phyloP scores from a whole-genome alignment of 805 yeast genomes.

The Pichia californica region DNA sequence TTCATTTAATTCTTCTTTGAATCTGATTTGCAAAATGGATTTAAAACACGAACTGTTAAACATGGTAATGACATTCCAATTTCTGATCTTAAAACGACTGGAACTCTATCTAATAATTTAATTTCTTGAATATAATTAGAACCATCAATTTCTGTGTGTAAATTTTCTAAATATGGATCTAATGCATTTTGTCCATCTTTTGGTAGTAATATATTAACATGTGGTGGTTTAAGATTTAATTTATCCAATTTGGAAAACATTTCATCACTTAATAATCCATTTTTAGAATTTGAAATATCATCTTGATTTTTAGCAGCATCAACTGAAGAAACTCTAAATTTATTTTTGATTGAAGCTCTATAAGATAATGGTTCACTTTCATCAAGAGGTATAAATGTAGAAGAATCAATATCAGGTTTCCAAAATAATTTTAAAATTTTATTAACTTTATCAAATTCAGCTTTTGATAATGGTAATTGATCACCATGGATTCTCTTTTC shows the following conservation, averaged over 20 bases:
- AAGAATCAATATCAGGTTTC: slow-evolving; percentile 90
- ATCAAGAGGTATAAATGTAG: slow-evolving; percentile 86
- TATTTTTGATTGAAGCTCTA: slow-evolving; percentile 71
- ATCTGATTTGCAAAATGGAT: slow-evolving; percentile 60
- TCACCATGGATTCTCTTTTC: slow-evolving; percentile 97
- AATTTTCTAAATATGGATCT: slow-evolving; percentile 50
- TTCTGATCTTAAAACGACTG: slow-evolving; percentile 82
- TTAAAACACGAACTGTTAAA: slow-evolving; percentile 82
- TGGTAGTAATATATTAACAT: slow-evolving; percentile 9
- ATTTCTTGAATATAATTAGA: slow-evolving; percentile 72
- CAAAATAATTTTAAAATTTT: slow-evolving; percentile 77
- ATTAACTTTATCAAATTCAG: slow-evolving; percentile 73
- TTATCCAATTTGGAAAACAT: slow-evolving; percentile 42
- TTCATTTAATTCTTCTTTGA: not conserved
- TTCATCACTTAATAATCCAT: slow-evolving; percentile 32
- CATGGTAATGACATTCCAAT: slow-evolving; percentile 96
- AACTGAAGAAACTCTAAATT: slow-evolving; percentile 62
- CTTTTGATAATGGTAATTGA: slow-evolving; percentile 85
- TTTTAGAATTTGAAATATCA: slow-evolving; percentile 26
- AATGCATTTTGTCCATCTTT: slow-evolving; percentile 32
- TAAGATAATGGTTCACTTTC: slow-evolving; percentile 73
- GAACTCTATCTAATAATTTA: slow-evolving; percentile 68
- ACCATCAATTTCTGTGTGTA: slow-evolving; percentile 56
- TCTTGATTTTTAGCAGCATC: slow-evolving; percentile 62
- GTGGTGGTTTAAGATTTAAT: slow-evolving; percentile 35